Percentiles rank a stretch among this genome's conserved stretches.
phyloP scores from a whole-genome alignment of 2,329 filamentous ascomycete genomes.

The Thermothelomyces thermophilus region DNA sequence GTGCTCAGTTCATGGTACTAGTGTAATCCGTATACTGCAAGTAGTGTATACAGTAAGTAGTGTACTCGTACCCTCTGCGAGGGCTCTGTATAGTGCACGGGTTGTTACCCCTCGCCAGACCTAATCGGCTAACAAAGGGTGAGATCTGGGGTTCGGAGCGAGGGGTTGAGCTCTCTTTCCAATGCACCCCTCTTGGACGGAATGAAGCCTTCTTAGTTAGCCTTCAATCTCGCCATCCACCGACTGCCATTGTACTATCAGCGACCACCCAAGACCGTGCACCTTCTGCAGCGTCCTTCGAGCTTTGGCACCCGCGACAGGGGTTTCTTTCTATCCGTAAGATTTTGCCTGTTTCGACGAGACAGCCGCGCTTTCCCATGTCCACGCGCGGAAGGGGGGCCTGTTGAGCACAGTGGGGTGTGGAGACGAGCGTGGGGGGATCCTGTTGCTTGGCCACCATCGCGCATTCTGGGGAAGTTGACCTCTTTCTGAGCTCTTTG shows the following conservation, averaged over 20 bases:
- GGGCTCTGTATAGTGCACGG: no score
- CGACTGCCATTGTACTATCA: no score
- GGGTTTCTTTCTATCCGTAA: conserved; percentile 2
- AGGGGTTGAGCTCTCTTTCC: no score
- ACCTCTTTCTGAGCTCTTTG: not conserved
- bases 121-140: not conserved
- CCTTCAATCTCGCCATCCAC: no score
- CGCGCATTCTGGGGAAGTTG: conserved; percentile 4
- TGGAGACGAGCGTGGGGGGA: conserved; percentile 14
- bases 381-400: not conserved
- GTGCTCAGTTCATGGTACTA: no score
- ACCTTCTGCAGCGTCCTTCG: not conserved
- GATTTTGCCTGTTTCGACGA: conserved; percentile 3
- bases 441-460: not conserved
- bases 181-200: no score
- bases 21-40: no score
- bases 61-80: no score
- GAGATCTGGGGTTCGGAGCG: not conserved
- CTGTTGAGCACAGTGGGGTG: conserved; percentile 1
- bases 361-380: not conserved
- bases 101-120: not conserved
- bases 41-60: no score
- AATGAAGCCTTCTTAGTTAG: no score
- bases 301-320: not conserved
- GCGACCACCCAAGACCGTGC: no score